Evolutionary conservation across 768 basidiomycete genomes (phyloP).

Genomic region (Cytidiella melzeri): DNA sequence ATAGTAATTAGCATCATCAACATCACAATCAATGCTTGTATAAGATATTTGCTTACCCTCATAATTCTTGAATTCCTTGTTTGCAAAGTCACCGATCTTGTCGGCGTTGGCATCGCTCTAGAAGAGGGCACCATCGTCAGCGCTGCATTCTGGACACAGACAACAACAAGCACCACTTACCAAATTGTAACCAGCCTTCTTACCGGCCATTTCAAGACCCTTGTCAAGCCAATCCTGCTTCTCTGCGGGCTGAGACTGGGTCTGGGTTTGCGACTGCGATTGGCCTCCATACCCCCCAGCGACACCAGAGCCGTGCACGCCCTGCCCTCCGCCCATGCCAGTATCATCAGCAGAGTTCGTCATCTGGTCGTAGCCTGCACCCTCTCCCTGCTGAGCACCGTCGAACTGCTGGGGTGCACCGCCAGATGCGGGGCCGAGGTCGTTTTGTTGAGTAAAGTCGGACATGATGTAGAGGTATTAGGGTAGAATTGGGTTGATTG

Average conservation of each 20-base stretch:
- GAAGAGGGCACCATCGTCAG: slow-evolving; percentile 19
- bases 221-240: slow-evolving; percentile 26
- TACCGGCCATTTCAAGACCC: slow-evolving; percentile 17
- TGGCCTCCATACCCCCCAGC: slow-evolving; percentile 18
- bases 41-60: slow-evolving; percentile 12
- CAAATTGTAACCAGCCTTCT: slow-evolving; percentile 28
- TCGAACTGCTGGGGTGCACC: not conserved
- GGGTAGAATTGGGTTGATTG: not conserved
- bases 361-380: slow-evolving; percentile 19
- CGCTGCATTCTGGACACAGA: too few species aligned
- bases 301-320: slow-evolving; percentile 22
- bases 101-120: slow-evolving; percentile 24
- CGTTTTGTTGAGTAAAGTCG: not conserved
- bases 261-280: slow-evolving; percentile 7
- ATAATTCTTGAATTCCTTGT: slow-evolving; percentile 19
- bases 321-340: slow-evolving; percentile 21
- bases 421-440: not conserved
- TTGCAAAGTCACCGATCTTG: slow-evolving; percentile 20
- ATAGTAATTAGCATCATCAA: not conserved
- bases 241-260: slow-evolving; percentile 7
- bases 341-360: slow-evolving; percentile 11
- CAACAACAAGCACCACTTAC: slow-evolving; percentile 26
- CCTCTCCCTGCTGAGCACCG: slow-evolving; percentile 10
- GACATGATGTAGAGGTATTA: not conserved
- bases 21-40: not conserved